These are phyloP conservation scores for Dothidotthia symphoricarpi DNA, from an alignment of 2,329 filamentous ascomycete genomes.

Conservation along the genomic window DNA sequence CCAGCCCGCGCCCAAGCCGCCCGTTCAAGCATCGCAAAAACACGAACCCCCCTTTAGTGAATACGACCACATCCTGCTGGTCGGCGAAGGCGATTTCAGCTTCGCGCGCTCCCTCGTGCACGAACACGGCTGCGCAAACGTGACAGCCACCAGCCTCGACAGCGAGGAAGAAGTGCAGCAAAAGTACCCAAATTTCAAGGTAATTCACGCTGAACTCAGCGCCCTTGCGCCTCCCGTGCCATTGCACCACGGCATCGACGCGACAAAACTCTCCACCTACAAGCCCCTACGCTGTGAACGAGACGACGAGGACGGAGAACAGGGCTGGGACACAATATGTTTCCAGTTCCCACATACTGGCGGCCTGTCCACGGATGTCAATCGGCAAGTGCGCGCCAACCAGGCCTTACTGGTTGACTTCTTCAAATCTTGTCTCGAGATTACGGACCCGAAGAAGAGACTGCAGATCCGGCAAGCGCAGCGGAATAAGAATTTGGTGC, in stretches of 20 bases:
- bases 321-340: constrained; percentile 70
- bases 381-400: constrained; percentile 89
- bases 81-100: constrained; percentile 79
- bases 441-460: constrained; percentile 11
- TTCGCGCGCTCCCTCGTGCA: constrained; percentile 67
- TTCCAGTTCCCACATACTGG: constrained; percentile 99
- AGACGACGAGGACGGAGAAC: constrained; percentile 18
- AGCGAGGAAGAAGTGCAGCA: constrained; percentile 54
- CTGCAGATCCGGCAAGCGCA: constrained; percentile 15
- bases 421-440: constrained; percentile 31
- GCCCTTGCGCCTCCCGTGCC: constrained; percentile 37
- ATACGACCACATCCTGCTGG: constrained; percentile 67
- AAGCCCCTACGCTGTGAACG: constrained; percentile 25
- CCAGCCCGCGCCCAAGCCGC: constrained; percentile 14
- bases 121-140: constrained; percentile 63
- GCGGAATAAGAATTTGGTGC: constrained; percentile 27
- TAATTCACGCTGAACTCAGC: constrained; percentile 29
- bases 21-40: constrained; percentile 33
- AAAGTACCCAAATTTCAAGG: constrained; percentile 50
- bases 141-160: constrained; percentile 71
- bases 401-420: constrained; percentile 34
- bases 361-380: constrained; percentile 87
- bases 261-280: constrained; percentile 51
- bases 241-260: constrained; percentile 61
- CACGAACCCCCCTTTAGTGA: constrained; percentile 67